A percentile compares a stretch with the other conserved stretches of the same genome.
phyloP scores from a whole-genome alignment of 83 land plant genomes.

The Isoetes engelmannii region DNA sequence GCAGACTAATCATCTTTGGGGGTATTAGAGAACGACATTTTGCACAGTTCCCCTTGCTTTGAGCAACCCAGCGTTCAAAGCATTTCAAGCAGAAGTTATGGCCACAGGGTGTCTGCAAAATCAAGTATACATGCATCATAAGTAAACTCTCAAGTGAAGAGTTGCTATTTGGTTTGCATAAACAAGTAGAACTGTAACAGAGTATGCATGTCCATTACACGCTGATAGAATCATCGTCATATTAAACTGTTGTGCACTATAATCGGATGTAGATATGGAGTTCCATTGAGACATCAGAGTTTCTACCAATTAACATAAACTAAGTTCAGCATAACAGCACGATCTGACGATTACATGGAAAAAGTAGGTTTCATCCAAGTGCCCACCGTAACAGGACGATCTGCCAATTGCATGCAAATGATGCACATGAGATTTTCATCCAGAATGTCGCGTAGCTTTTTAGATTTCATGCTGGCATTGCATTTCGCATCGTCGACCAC shows the following conservation, averaged over 20 bases:
- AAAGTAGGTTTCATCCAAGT: not conserved
- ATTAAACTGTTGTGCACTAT: too few species aligned
- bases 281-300: not conserved
- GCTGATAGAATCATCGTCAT: too few species aligned
- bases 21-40: not conserved
- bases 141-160: not conserved
- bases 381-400: slow-evolving; percentile 7
- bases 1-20: not conserved
- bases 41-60: not conserved
- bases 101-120: slow-evolving; percentile 1
- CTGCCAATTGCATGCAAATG: not conserved
- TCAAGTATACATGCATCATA: not conserved
- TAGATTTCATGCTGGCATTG: too few species aligned
- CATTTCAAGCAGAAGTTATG: slow-evolving; percentile 11
- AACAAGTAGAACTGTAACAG: too few species aligned
- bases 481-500: not conserved
- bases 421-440: not conserved
- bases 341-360: not conserved
- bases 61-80: not conserved
- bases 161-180: too few species aligned
- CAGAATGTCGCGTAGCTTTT: too few species aligned
- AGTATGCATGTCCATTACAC: too few species aligned
- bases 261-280: too few species aligned
- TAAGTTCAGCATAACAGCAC: not conserved
- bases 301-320: not conserved